Conservation (phyloP, 371 early-diverging fungal species). For the Actinomortierella ambigua region DNA sequence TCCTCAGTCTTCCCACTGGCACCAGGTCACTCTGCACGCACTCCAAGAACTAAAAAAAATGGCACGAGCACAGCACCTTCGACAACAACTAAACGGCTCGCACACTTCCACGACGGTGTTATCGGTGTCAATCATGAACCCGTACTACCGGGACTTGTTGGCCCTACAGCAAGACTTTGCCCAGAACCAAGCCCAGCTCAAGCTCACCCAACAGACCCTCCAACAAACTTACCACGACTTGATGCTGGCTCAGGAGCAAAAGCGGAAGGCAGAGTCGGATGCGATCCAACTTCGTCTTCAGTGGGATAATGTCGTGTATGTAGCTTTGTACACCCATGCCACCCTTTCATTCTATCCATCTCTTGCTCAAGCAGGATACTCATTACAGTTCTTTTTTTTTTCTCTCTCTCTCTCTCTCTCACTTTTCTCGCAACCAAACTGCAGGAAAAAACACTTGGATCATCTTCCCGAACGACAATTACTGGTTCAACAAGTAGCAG, state of each 20-base stretch:
- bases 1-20: neutral
- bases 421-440: neutral
- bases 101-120: conserved; percentile 11
- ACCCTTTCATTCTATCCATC: neutral
- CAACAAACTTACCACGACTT: conserved; percentile 28
- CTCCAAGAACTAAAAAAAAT: neutral
- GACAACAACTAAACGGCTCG: neutral
- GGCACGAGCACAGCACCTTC: neutral
- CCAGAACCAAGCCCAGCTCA: conserved; percentile 14
- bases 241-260: conserved; percentile 22
- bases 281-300: conserved; percentile 11
- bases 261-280: conserved; percentile 18
- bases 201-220: conserved; percentile 24
- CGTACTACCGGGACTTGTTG: conserved; percentile 18
- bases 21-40: neutral
- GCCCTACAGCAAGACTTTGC: conserved; percentile 20
- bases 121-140: conserved; percentile 24
- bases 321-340: neutral
- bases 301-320: conserved; percentile 29
- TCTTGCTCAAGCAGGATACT: no score
- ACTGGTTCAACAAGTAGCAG: conserved; percentile 21
- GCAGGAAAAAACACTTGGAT: conserved; percentile 34
- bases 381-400: neutral
- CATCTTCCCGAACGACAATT: conserved; percentile 34
- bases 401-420: neutral